Conservation (phyloP, 306 rosid genomes). For the Abrus pulchellus region DNA sequence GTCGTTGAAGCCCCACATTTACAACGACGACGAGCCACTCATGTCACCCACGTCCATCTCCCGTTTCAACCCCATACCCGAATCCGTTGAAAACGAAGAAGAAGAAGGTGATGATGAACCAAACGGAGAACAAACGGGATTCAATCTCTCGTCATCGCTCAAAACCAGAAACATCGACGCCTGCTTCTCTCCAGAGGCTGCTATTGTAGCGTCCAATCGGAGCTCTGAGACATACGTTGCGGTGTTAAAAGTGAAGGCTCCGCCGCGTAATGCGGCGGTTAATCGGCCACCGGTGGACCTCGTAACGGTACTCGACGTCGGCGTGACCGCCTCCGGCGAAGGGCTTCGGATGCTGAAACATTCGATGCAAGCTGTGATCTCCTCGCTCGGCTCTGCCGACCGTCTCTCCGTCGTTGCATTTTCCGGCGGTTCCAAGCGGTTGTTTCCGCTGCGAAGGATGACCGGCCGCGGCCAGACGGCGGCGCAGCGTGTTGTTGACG, state of each 20-base stretch:
- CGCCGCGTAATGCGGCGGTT: slow-evolving; percentile 44
- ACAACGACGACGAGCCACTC: slow-evolving; percentile 90
- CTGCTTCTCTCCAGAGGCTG: slow-evolving; percentile 70
- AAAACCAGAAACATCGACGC: slow-evolving; percentile 52
- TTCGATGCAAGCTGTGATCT: slow-evolving; percentile 69
- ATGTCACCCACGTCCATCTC: slow-evolving; percentile 69
- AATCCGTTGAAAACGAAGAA: slow-evolving; percentile 70
- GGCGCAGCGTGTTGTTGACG: slow-evolving; percentile 57
- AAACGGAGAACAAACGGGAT: slow-evolving; percentile 47
- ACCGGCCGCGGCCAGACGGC: slow-evolving; percentile 72
- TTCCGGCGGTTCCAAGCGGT: slow-evolving; percentile 75
- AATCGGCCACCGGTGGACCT: slow-evolving; percentile 76
- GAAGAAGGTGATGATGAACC: slow-evolving; percentile 44
- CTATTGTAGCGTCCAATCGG: slow-evolving; percentile 67
- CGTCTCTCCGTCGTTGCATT: slow-evolving; percentile 85
- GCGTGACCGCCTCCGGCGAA: slow-evolving; percentile 49
- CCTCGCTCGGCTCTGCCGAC: slow-evolving; percentile 77
- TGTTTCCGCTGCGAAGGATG: slow-evolving; percentile 77
- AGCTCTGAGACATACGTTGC: slow-evolving; percentile 65
- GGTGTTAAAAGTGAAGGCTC: slow-evolving; percentile 70
- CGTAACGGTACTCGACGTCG: slow-evolving; percentile 74
- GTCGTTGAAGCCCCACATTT: slow-evolving; percentile 52
- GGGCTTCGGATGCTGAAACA: slow-evolving; percentile 72
- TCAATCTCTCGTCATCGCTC: slow-evolving; percentile 44
- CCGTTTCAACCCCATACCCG: slow-evolving; percentile 85